Evolutionary conservation across 768 basidiomycete species (phyloP).

Genomic region (Podaxis sp.): DNA sequence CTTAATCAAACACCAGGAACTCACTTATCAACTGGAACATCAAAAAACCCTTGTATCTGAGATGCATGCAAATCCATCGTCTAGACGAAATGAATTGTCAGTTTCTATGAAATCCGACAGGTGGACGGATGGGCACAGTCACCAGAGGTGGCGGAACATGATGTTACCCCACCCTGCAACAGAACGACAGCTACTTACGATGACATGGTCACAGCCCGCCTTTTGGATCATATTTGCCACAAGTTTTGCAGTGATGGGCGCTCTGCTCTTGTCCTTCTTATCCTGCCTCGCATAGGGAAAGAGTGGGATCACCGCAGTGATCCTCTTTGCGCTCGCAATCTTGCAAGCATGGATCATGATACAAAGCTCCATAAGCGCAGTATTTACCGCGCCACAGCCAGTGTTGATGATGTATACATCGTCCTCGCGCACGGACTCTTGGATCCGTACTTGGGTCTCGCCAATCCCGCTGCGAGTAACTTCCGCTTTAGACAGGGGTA

Average conservation of each 20-base stretch:
- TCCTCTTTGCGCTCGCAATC: conserved; percentile 97
- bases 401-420: conserved; percentile 99
- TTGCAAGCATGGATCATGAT: conserved; percentile 99
- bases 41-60: conserved; percentile 99
- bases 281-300: conserved; percentile 98
- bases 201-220: conserved; percentile 94
- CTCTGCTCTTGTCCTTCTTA: conserved; percentile 98
- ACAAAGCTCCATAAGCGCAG: conserved; percentile 95
- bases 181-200: conserved; percentile 53
- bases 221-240: conserved; percentile 97
- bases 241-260: conserved; percentile 96
- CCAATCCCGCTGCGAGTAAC: conserved; percentile 87
- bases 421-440: conserved; percentile 94
- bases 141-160: not conserved
- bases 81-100: conserved; percentile 35
- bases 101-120: conserved; percentile 11
- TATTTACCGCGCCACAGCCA: conserved; percentile 83
- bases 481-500: conserved; percentile 84
- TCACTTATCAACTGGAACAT: conserved; percentile 99
- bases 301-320: conserved; percentile 96
- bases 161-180: not conserved
- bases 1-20: conserved; percentile 32
- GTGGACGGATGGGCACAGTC: not conserved
- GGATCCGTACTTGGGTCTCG: conserved; percentile 89
- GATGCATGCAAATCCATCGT: conserved; percentile 99